Evolutionary conservation across 2,329 filamentous ascomycete genomes (phyloP).

Genomic region (Hymenoscyphus occultus): DNA sequence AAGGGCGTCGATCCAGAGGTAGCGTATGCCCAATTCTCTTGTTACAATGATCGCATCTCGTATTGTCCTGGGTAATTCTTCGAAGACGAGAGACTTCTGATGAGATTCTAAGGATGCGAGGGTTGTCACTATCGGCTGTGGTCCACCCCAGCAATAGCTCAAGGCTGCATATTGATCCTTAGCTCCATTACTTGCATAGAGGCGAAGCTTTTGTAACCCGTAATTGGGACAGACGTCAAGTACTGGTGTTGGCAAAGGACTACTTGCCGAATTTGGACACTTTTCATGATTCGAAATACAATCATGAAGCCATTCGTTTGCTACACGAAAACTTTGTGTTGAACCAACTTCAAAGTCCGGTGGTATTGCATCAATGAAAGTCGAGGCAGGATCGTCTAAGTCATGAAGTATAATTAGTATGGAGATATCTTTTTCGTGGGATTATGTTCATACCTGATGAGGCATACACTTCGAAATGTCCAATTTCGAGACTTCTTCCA

Average conservation of each 20-base stretch:
- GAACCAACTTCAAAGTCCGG: not conserved
- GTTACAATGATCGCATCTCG: not conserved
- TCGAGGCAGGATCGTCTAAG: not conserved
- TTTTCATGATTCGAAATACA: not conserved
- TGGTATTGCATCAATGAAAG: not conserved
- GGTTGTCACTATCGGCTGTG: not conserved
- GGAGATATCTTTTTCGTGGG: not conserved
- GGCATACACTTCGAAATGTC: not conserved
- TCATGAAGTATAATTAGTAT: not conserved
- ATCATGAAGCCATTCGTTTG: not conserved
- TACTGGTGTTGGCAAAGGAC: not conserved
- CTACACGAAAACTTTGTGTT: not conserved
- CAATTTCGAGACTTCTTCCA: not conserved
- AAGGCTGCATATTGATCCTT: not conserved
- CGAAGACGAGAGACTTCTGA: not conserved
- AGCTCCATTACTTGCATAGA: not conserved
- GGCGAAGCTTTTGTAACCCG: not conserved
- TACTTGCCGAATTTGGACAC: not conserved
- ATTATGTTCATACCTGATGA: not conserved
- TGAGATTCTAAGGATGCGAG: not conserved
- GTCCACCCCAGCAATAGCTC: slow-evolving; percentile 6
- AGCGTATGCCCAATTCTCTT: not conserved
- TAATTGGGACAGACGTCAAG: not conserved
- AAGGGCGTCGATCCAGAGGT: slow-evolving; percentile 7
- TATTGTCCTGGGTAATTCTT: not conserved